phyloP scores from a whole-genome alignment of 192 early-diverging fungal species.

The Coemansia umbellata region DNA sequence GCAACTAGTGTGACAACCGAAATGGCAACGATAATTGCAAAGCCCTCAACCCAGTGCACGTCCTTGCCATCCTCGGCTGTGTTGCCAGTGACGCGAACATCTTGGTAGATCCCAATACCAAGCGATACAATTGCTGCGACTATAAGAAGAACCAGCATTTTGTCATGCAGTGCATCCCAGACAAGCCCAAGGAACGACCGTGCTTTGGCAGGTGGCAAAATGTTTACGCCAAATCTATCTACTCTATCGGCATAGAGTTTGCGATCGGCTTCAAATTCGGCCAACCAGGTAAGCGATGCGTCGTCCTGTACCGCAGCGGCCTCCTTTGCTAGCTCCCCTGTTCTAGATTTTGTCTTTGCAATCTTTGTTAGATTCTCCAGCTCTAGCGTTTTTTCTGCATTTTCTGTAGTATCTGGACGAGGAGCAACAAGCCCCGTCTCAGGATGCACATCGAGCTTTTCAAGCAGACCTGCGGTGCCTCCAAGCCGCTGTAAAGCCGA shows the following conservation, averaged over 20 bases:
- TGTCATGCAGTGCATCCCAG: conserved; percentile 81
- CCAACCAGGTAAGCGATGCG: conserved; percentile 28
- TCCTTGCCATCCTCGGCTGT: conserved; percentile 41
- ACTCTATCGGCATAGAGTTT: conserved; percentile 54
- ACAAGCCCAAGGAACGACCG: conserved; percentile 71
- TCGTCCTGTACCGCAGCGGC: conserved; percentile 34
- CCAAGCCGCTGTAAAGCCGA: conserved; percentile 29
- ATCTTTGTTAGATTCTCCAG: background rate
- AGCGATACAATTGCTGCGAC: conserved; percentile 77
- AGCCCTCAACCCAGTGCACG: conserved; percentile 82
- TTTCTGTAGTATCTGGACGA: background rate
- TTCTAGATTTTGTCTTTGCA: conserved; percentile 1
- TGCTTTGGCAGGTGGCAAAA: conserved; percentile 63
- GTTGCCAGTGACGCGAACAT: conserved; percentile 54
- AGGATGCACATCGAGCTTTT: conserved; percentile 18
- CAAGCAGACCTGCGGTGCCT: conserved; percentile 29
- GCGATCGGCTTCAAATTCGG: conserved; percentile 40
- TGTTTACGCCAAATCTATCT: conserved; percentile 63
- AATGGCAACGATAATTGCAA: conserved; percentile 77
- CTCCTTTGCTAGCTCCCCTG: conserved; percentile 24
- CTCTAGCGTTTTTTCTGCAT: background rate
- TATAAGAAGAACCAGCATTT: conserved; percentile 73
- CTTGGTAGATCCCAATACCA: conserved; percentile 77
- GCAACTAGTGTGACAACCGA: conserved; percentile 74
- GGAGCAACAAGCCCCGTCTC: conserved; percentile 24